phyloP scores from a whole-genome alignment of 108 stramenopile species.

The Fistulifera pelliculosa region DNA sequence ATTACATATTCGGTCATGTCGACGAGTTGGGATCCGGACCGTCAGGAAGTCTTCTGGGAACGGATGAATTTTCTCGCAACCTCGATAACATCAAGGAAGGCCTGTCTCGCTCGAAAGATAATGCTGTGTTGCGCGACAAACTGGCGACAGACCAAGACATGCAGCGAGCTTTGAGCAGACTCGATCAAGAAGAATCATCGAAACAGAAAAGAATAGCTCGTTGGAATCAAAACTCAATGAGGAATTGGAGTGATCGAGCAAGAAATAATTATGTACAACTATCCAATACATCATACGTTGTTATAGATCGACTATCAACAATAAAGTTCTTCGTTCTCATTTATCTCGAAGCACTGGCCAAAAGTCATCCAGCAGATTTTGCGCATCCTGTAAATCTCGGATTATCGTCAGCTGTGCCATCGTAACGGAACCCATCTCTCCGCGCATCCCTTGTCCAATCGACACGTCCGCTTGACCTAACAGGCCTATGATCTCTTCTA shows the following conservation, averaged over 20 bases:
- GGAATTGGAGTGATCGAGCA: too few species aligned
- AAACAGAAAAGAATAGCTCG: too few species aligned
- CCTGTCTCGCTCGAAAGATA: constrained; percentile 53
- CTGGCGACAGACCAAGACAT: constrained; percentile 20
- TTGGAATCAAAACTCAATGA: too few species aligned
- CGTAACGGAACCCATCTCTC: constrained; percentile 51
- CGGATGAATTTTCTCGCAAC: constrained; percentile 66
- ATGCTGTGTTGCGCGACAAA: constrained; percentile 60
- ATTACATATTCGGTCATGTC: constrained; percentile 78
- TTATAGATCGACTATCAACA: too few species aligned
- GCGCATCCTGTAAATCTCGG: constrained; percentile 27
- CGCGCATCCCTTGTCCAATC: constrained; percentile 68
- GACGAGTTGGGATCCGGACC: constrained; percentile 74
- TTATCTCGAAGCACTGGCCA: constrained; percentile 6
- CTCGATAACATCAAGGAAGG: constrained; percentile 60
- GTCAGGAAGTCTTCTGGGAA: constrained; percentile 53
- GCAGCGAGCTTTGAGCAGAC: too few species aligned
- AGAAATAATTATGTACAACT: too few species aligned
- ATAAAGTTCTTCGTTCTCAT: too few species aligned
- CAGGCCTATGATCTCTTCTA: constrained; percentile 33
- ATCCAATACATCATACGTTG: too few species aligned
- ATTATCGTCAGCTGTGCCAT: constrained; percentile 69
- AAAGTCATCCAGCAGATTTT: constrained; percentile 41
- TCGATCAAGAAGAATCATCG: too few species aligned
- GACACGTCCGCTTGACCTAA: constrained; percentile 49